Conservation (phyloP, 768 basidiomycete species). For the Phylloporus sp. region DNA sequence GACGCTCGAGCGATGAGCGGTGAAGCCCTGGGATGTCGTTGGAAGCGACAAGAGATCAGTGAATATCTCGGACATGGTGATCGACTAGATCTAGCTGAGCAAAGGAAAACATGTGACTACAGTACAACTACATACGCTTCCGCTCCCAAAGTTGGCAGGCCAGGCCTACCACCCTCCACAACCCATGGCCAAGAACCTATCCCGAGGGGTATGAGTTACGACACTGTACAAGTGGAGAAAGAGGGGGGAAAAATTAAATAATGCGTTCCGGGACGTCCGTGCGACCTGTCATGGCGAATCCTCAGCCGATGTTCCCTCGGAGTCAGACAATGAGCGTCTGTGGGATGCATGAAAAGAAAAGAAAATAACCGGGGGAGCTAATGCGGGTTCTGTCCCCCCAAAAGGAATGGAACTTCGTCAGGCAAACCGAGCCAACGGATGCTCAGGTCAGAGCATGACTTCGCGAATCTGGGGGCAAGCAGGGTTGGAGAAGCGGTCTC, state of each 20-base stretch:
- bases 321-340: not conserved
- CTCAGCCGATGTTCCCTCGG: not conserved
- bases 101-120: no score
- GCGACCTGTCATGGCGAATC: constrained; percentile 3
- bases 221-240: no score
- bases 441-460: constrained; percentile 41
- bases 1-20: constrained; percentile 36
- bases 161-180: no score
- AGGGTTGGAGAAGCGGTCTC: not conserved
- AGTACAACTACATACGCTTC: no score
- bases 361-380: not conserved
- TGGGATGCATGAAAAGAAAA: not conserved
- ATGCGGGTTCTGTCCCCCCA: not conserved
- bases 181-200: no score
- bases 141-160: no score
- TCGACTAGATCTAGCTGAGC: no score
- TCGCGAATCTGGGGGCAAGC: constrained; percentile 41
- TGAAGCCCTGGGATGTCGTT: constrained; percentile 48
- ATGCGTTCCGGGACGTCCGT: not conserved
- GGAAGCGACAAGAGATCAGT: constrained; percentile 42
- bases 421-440: not conserved
- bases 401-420: not conserved
- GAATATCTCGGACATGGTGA: constrained; percentile 36
- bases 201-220: no score
- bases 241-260: no score